These are phyloP conservation scores for Penicillium sp. DNA, from an alignment of 2,329 filamentous ascomycete species.

Conservation along the genomic window DNA sequence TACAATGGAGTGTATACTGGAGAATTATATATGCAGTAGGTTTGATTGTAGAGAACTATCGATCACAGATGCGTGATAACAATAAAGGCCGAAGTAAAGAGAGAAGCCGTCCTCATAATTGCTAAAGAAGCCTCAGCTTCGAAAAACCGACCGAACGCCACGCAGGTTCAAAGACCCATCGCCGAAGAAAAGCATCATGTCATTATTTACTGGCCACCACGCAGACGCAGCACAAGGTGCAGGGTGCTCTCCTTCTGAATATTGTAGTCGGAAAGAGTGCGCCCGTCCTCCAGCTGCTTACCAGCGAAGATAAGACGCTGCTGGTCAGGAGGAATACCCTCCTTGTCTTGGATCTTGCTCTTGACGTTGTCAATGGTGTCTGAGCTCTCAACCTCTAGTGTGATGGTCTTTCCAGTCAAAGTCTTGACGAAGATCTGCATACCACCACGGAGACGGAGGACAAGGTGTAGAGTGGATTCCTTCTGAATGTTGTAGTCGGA, in stretches of 20 bases:
- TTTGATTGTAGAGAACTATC: slow-evolving; percentile 8
- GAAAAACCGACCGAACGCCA: slow-evolving; percentile 39
- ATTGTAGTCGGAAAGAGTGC: slow-evolving; percentile 53
- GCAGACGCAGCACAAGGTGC: slow-evolving; percentile 53
- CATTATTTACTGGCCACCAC: slow-evolving; percentile 42
- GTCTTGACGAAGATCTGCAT: slow-evolving; percentile 87
- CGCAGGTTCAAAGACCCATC: slow-evolving; percentile 32
- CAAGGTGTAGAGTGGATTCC: slow-evolving; percentile 76
- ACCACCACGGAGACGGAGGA: slow-evolving; percentile 76
- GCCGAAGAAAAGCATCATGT: slow-evolving; percentile 18
- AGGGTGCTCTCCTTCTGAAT: slow-evolving; percentile 61
- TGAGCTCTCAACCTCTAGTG: slow-evolving; percentile 63
- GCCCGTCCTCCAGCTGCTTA: slow-evolving; percentile 58
- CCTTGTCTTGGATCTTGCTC: slow-evolving; percentile 76
- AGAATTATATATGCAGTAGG: background rate
- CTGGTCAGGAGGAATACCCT: slow-evolving; percentile 68
- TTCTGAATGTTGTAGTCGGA: slow-evolving; percentile 98
- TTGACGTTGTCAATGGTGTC: slow-evolving; percentile 71
- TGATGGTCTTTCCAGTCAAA: slow-evolving; percentile 70
- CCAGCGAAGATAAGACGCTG: slow-evolving; percentile 68
- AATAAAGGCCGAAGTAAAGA: slow-evolving; percentile 15
- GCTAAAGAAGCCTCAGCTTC: slow-evolving; percentile 26
- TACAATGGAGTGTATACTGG: background rate
- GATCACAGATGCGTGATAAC: slow-evolving; percentile 7
- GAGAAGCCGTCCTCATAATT: slow-evolving; percentile 22